phyloP scores from a whole-genome alignment of 2,329 filamentous ascomycete species.

The Fusarium brachygibbosum region DNA sequence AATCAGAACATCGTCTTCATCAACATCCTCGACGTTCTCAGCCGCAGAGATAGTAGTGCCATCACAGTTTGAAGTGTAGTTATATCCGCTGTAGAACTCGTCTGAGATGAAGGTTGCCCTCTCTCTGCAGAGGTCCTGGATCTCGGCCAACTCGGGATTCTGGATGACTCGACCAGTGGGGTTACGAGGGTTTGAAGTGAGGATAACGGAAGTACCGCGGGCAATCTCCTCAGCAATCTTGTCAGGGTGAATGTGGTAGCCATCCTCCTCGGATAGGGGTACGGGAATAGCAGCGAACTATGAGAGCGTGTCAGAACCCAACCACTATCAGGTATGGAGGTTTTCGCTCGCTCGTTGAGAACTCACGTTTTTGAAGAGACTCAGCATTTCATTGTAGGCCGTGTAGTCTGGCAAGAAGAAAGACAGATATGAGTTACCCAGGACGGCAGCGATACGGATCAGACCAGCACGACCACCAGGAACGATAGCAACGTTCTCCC shows the following conservation, averaged over 20 bases:
- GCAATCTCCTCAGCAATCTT: slow-evolving; percentile 94
- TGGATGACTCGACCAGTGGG: slow-evolving; percentile 90
- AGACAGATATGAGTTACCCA: slow-evolving; percentile 91
- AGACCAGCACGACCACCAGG: slow-evolving; percentile 92
- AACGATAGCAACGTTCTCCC: slow-evolving; percentile 98
- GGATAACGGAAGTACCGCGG: slow-evolving; percentile 86
- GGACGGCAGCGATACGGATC: slow-evolving; percentile 92
- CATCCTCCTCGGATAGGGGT: slow-evolving; percentile 85
- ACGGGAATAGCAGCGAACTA: slow-evolving; percentile 90
- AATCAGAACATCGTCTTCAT: slow-evolving; percentile 91
- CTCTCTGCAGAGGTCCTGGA: slow-evolving; percentile 92
- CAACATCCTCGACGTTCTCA: slow-evolving; percentile 90
- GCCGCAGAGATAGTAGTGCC: too few relatives aligned
- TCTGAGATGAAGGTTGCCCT: slow-evolving; percentile 94
- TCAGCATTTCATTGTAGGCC: slow-evolving; percentile 98
- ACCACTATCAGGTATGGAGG: too few relatives aligned
- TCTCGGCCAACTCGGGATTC: slow-evolving; percentile 87
- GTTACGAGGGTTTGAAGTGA: slow-evolving; percentile 96
- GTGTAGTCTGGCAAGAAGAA: slow-evolving; percentile 98
- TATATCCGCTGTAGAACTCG: too few relatives aligned
- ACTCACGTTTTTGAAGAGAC: slow-evolving; percentile 85
- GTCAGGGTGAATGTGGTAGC: slow-evolving; percentile 92
- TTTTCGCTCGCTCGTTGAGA: too few relatives aligned
- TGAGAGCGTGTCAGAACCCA: too few relatives aligned
- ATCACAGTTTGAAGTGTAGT: too few relatives aligned